A percentile compares a stretch with the other conserved stretches of the same genome.
Conservation (phyloP, 2,329 filamentous ascomycete species). For the Myriosclerotinia scirpicola region DNA sequence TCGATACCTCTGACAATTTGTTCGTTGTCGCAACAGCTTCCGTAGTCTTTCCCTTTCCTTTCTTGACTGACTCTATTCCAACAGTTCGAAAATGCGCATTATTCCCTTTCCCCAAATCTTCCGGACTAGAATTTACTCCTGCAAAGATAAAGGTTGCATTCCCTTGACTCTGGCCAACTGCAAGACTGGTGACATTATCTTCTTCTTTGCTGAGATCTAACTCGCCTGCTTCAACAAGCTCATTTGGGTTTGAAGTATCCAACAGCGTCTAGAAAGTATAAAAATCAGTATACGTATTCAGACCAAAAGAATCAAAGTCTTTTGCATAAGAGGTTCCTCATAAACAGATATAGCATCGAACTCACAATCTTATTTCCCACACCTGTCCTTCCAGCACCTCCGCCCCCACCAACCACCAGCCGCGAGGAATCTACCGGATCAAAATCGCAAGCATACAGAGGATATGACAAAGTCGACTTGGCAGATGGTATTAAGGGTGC, state of each 20-base stretch:
- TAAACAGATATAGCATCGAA: conserved; percentile 27
- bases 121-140: conserved; percentile 79
- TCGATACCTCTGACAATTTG: conserved; percentile 54
- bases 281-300: not conserved
- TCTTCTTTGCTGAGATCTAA: conserved; percentile 79
- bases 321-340: not conserved
- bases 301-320: not conserved
- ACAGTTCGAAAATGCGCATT: conserved; percentile 86
- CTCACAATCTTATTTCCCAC: conserved; percentile 84
- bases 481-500: conserved; percentile 38
- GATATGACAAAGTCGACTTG: conserved; percentile 65
- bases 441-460: conserved; percentile 85
- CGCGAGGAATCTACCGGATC: conserved; percentile 75
- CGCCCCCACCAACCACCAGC: conserved; percentile 82
- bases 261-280: conserved; percentile 38
- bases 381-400: conserved; percentile 76
- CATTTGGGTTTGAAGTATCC: conserved; percentile 37
- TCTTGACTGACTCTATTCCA: conserved; percentile 49
- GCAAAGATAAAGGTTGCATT: conserved; percentile 63
- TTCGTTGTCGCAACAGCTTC: conserved; percentile 37
- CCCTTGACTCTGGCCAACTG: conserved; percentile 60
- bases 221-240: conserved; percentile 64
- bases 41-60: conserved; percentile 40
- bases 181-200: conserved; percentile 84
- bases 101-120: conserved; percentile 69